Evolutionary conservation across 1,284 basidiomycete species (phyloP), one percentile per base, ranked within the genome.

Genomic region (Cryptococcus maquisensis): DNA sequence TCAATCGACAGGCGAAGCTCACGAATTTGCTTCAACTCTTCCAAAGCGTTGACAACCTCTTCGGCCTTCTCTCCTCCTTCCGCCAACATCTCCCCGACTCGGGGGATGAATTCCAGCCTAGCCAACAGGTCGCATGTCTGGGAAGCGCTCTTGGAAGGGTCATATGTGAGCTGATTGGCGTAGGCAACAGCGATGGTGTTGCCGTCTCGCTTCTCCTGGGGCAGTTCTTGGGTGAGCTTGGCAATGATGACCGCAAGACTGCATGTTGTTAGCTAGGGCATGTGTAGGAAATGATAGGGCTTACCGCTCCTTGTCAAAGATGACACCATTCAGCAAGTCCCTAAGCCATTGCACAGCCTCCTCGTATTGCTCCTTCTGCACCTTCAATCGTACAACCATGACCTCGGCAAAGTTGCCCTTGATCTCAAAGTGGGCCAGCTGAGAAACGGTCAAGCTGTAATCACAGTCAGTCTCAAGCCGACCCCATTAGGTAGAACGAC

Each of bases 141-240:
- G 16, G 84, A 83, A 1, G 90, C 88, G 12, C 90, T 93, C 56
- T 80, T 83, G n/a, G 65, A 50, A 52, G 84, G 80, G 59, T 84
- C 82, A 65, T 84, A 90, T 35, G 92, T 72, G 39, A 92, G 67
- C 52, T 85, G 82, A 23, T 83, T 77, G 73, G 83, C 85, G 41
- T 93, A 79, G 8, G 91, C 87, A 24, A 81, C 81, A 42, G 93
- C 80, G 12, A 98, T 87, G 21, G 83, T 86, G 66, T 80, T 84
- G 1, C 94, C 96, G 66, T 92, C 88, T 44, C 96, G 83, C 80
- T 98, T 98, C 69, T 90, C 81, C 67, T 93, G 86, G 0, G 96
- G 96, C n/a, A 98, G 79, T 24, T 86, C 86, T 73, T 98, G 95
- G 41, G 88, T 84, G 49, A 92, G 83, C 77, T 98, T 98, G 23